A percentile compares a stretch with the other conserved stretches of the same genome.
phyloP scores from a whole-genome alignment of 768 basidiomycete species.

The Boletus vermiculosoides region DNA sequence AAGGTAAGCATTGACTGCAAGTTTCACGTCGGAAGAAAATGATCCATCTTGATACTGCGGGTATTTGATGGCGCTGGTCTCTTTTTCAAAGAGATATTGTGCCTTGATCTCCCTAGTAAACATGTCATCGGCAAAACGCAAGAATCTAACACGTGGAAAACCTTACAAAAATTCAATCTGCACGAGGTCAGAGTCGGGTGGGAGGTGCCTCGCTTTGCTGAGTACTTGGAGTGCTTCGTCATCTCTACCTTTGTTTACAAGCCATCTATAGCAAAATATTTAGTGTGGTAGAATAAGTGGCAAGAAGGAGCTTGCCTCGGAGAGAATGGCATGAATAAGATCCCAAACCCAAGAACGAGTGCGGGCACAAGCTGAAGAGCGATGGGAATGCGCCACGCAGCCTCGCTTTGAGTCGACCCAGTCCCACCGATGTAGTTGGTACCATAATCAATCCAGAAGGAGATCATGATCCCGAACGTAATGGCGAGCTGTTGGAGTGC shows the following conservation, averaged over 20 bases:
- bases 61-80: slow-evolving; percentile 53
- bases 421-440: slow-evolving; percentile 75
- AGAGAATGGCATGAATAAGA: slow-evolving; percentile 77
- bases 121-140: background rate
- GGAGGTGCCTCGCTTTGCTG: slow-evolving; percentile 54
- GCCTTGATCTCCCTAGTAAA: slow-evolving; percentile 69
- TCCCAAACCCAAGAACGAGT: slow-evolving; percentile 64
- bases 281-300: background rate
- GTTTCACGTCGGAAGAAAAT: slow-evolving; percentile 55
- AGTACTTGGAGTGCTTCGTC: slow-evolving; percentile 69
- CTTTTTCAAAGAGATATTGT: slow-evolving; percentile 71
- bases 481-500: slow-evolving; percentile 82
- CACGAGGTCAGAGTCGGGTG: slow-evolving; percentile 60
- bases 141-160: background rate
- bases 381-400: slow-evolving; percentile 76
- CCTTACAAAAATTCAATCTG: slow-evolving; percentile 72
- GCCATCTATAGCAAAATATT: slow-evolving; percentile 46
- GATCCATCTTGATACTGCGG: slow-evolving; percentile 66
- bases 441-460: slow-evolving; percentile 47
- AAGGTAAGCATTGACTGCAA: slow-evolving; percentile 58
- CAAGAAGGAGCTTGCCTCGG: slow-evolving; percentile 49
- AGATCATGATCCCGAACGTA: slow-evolving; percentile 74
- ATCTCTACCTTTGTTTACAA: slow-evolving; percentile 74
- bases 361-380: slow-evolving; percentile 76
- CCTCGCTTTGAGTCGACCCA: slow-evolving; percentile 52